phyloP scores from a whole-genome alignment of 139 green algal genomes.

The Asterochloris sp. region DNA sequence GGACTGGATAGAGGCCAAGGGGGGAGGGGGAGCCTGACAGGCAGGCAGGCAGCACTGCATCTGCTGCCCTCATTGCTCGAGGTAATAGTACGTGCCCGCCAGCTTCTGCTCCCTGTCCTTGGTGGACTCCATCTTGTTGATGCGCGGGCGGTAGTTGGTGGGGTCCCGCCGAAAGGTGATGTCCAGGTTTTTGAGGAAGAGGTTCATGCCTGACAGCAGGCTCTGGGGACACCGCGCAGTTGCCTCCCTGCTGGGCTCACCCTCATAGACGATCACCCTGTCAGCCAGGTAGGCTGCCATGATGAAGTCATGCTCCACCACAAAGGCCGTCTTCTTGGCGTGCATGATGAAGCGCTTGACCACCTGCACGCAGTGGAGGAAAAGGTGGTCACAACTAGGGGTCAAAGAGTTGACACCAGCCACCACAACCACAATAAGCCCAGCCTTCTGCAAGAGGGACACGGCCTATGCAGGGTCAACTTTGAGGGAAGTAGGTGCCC shows the following conservation, averaged over 20 bases:
- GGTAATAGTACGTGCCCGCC: constrained; percentile 84
- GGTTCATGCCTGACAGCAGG: constrained; percentile 89
- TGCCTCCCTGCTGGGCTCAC: constrained; percentile 74
- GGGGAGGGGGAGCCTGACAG: neutral
- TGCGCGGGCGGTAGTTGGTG: constrained; percentile 97
- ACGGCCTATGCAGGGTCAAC: too few relatives aligned
- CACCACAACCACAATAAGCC: too few relatives aligned
- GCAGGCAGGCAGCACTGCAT: neutral
- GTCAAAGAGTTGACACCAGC: too few relatives aligned
- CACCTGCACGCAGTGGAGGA: constrained; percentile 37
- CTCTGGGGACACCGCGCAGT: constrained; percentile 73
- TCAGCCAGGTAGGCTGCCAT: constrained; percentile 99
- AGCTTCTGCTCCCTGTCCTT: constrained; percentile 98
- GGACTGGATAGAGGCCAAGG: neutral
- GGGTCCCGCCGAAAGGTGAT: constrained; percentile 98
- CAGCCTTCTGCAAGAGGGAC: too few relatives aligned
- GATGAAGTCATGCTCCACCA: constrained; percentile 99
- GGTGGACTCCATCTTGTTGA: constrained; percentile 95
- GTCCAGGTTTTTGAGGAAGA: constrained; percentile 91
- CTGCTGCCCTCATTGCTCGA: constrained; percentile 27
- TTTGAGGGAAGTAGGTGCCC: too few relatives aligned
- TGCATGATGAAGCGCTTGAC: constrained; percentile 99
- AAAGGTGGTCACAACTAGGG: neutral
- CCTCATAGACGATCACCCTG: constrained; percentile 96
- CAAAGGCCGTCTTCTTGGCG: constrained; percentile 98